A percentile compares a stretch with the other conserved stretches of the same genome.
These are phyloP conservation scores for Microcera coccophila DNA, from an alignment of 2,329 filamentous ascomycete species.

Conservation along the genomic window DNA sequence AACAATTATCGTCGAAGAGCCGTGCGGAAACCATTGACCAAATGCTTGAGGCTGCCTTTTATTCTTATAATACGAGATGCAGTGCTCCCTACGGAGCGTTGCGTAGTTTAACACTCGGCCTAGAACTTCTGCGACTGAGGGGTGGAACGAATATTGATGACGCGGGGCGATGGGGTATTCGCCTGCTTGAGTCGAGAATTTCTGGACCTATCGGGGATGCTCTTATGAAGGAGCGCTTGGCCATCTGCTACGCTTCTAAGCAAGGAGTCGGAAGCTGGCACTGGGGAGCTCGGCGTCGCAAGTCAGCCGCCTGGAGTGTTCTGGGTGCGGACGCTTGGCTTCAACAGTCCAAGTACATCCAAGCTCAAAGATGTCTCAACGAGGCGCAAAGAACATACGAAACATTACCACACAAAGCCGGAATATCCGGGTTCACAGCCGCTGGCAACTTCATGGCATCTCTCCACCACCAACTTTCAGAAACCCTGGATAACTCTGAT, in stretches of 20 bases:
- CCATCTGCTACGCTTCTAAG: conserved; percentile 76
- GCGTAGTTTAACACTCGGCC: conserved; percentile 68
- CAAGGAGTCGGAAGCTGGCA: conserved; percentile 60
- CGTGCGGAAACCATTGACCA: conserved; percentile 78
- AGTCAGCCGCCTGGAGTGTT: conserved; percentile 85
- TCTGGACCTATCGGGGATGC: conserved; percentile 73
- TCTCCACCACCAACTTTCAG: conserved; percentile 48
- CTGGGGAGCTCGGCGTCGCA: conserved; percentile 71
- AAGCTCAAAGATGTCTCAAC: conserved; percentile 74
- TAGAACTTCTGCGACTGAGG: conserved; percentile 79
- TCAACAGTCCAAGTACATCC: conserved; percentile 67
- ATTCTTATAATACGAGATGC: conserved; percentile 87
- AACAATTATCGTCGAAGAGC: conserved; percentile 67
- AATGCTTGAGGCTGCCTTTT: conserved; percentile 84
- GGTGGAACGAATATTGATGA: conserved; percentile 80
- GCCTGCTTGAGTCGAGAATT: conserved; percentile 74
- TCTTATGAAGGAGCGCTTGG: conserved; percentile 79
- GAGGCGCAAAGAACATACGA: conserved; percentile 59
- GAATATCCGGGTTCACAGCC: conserved; percentile 47
- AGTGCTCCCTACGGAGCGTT: conserved; percentile 74
- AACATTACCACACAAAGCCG: conserved; percentile 46
- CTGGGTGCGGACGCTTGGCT: conserved; percentile 83
- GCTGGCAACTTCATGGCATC: conserved; percentile 52
- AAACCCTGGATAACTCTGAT: conserved; percentile 39
- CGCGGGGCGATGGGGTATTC: conserved; percentile 78